These are phyloP conservation scores for Pseudodiploospora longispora DNA, from an alignment of 2,329 filamentous ascomycete species.

Conservation along the genomic window DNA sequence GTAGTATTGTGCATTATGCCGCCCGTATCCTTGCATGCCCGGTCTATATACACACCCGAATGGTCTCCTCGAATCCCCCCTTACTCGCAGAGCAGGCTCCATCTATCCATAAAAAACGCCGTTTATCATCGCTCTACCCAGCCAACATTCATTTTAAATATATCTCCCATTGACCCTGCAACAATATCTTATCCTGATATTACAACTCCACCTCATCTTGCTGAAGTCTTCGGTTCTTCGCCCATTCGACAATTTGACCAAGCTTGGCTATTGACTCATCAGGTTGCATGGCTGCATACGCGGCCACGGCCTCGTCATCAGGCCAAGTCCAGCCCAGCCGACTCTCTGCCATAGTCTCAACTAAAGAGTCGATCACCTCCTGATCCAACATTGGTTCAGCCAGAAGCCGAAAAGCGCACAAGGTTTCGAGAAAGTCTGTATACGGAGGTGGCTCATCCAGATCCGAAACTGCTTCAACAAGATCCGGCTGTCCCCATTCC, in stretches of 20 bases:
- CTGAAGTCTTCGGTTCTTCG: neutral
- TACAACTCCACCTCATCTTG: neutral
- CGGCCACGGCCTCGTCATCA: slow-evolving; percentile 24
- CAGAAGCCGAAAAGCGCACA: slow-evolving; percentile 42
- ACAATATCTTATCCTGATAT: too few species aligned
- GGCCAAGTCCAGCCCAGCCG: slow-evolving; percentile 31
- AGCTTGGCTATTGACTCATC: slow-evolving; percentile 18
- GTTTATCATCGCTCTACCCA: too few species aligned
- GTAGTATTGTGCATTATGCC: too few species aligned
- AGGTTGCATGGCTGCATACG: slow-evolving; percentile 21
- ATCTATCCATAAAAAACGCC: too few species aligned
- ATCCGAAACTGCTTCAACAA: slow-evolving; percentile 27
- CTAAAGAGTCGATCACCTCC: slow-evolving; percentile 22
- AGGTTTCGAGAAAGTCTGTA: slow-evolving; percentile 27
- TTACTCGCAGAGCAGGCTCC: too few species aligned
- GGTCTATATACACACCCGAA: too few species aligned
- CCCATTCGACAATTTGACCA: slow-evolving; percentile 16
- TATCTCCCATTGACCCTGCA: too few species aligned
- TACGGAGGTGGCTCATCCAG: slow-evolving; percentile 24
- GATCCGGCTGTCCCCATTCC: slow-evolving; percentile 30
- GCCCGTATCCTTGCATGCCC: too few species aligned
- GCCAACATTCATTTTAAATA: too few species aligned
- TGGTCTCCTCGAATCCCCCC: too few species aligned
- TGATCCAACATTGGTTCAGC: slow-evolving; percentile 33
- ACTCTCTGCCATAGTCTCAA: slow-evolving; percentile 16